These are phyloP conservation scores for Cercospora zeae-maydis DNA, from an alignment of 2,329 filamentous ascomycete genomes.

Conservation along the genomic window DNA sequence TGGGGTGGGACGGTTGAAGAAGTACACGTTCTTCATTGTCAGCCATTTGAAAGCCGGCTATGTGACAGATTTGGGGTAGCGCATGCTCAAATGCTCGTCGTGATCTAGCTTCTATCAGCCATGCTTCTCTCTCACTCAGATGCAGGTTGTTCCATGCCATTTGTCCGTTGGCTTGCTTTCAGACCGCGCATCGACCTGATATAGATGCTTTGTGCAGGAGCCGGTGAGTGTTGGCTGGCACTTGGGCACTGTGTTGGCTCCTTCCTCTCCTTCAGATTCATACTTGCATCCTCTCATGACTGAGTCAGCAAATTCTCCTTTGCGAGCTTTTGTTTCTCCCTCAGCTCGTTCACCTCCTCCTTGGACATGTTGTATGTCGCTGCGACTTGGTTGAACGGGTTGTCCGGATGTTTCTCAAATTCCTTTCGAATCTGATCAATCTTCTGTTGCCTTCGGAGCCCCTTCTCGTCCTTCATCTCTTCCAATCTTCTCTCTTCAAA, in stretches of 20 bases:
- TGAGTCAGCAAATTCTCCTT: slow-evolving; percentile 31
- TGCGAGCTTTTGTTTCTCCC: slow-evolving; percentile 40
- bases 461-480: slow-evolving; percentile 83
- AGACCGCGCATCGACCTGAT: background rate
- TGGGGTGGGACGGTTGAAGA: background rate
- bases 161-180: background rate
- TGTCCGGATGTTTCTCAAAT: slow-evolving; percentile 91
- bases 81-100: background rate
- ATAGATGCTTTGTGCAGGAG: background rate
- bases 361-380: slow-evolving; percentile 72
- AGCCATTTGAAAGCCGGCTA: background rate
- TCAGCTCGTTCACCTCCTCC: slow-evolving; percentile 69
- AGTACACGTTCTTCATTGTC: background rate
- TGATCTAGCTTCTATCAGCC: background rate
- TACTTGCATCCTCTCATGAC: background rate
- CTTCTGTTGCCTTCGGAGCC: slow-evolving; percentile 77
- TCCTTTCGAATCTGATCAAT: slow-evolving; percentile 82
- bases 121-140: background rate
- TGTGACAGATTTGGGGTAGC: background rate
- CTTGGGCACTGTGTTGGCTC: background rate
- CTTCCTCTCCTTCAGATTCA: background rate
- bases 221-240: background rate
- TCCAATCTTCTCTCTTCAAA: slow-evolving; percentile 77
- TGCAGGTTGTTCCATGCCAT: background rate
- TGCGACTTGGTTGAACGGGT: slow-evolving; percentile 85